Evolutionary conservation across 257 asterid genomes (phyloP).

Genomic region (Leonotis leonurus): DNA sequence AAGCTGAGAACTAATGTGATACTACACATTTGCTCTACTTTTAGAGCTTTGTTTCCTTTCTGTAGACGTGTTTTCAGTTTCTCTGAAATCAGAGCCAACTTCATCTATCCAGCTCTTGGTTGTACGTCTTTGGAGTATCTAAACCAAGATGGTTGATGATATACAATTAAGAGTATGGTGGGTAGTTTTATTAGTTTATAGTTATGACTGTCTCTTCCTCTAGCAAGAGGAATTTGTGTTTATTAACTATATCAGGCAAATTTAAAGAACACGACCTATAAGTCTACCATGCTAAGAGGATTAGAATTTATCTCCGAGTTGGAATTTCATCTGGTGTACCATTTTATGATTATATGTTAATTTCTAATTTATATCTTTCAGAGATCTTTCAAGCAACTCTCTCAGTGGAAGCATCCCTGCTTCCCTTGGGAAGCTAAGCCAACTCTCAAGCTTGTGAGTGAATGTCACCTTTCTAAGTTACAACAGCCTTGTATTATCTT

Average conservation of each 20-base stretch:
- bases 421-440: conserved; percentile 78
- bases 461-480: conserved; percentile 7
- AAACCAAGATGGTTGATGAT: too few species aligned
- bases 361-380: conserved; percentile 24
- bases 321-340: conserved; percentile 6
- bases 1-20: not conserved
- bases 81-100: too few species aligned
- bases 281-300: conserved; percentile 1
- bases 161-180: too few species aligned
- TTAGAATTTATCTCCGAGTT: conserved; percentile 13
- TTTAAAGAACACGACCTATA: conserved; percentile 2
- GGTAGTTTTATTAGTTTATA: not conserved
- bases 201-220: not conserved
- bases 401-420: conserved; percentile 88
- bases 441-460: conserved; percentile 77
- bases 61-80: not conserved
- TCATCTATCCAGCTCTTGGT: too few species aligned
- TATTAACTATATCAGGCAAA: conserved; percentile 11
- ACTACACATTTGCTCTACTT: not conserved
- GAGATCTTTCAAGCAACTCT: conserved; percentile 97
- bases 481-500: conserved; percentile 9
- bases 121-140: too few species aligned
- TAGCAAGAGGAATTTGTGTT: not conserved
- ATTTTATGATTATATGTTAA: not conserved
- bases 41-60: conserved; percentile 1